Percentiles rank a stretch among this genome's conserved stretches.
phyloP scores from a whole-genome alignment of 1,284 basidiomycete genomes.

The Melampsora larici-populina region DNA sequence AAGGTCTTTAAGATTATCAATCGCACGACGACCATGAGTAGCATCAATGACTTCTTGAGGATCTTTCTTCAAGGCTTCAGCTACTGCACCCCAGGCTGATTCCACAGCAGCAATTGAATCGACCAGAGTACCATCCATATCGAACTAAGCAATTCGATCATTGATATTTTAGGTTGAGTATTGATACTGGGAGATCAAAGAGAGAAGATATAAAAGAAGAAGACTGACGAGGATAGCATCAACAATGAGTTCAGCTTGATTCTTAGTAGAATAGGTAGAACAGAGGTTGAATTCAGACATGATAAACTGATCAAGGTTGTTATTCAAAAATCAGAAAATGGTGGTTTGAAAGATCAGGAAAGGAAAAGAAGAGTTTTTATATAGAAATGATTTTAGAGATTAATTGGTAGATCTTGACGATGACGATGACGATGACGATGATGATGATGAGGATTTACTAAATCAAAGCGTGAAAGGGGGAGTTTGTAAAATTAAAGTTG shows the following conservation, averaged over 20 bases:
- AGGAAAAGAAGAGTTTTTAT: too few relatives aligned
- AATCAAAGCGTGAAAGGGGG: too few relatives aligned
- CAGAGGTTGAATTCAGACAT: slow-evolving; percentile 32
- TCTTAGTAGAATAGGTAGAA: slow-evolving; percentile 40
- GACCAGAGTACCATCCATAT: slow-evolving; percentile 60
- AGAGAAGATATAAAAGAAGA: neutral
- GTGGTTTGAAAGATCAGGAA: too few relatives aligned
- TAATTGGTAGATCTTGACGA: too few relatives aligned
- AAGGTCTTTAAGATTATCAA: slow-evolving; percentile 65
- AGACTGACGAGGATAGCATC: slow-evolving; percentile 48
- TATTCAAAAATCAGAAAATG: too few relatives aligned
- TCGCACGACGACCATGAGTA: slow-evolving; percentile 70
- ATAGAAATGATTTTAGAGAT: too few relatives aligned
- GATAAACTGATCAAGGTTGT: neutral
- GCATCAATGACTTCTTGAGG: slow-evolving; percentile 56
- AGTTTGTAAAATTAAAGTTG: too few relatives aligned
- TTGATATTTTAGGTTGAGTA: neutral
- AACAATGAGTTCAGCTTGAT: slow-evolving; percentile 48
- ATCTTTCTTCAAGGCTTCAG: slow-evolving; percentile 58
- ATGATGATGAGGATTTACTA: too few relatives aligned
- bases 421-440: too few relatives aligned
- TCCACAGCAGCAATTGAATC: slow-evolving; percentile 73
- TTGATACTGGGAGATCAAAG: too few relatives aligned
- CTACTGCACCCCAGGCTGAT: slow-evolving; percentile 73
- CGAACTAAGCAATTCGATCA: slow-evolving; percentile 11